These are phyloP conservation scores for Zalaria obscura DNA, from an alignment of 2,329 filamentous ascomycete species.

Conservation along the genomic window DNA sequence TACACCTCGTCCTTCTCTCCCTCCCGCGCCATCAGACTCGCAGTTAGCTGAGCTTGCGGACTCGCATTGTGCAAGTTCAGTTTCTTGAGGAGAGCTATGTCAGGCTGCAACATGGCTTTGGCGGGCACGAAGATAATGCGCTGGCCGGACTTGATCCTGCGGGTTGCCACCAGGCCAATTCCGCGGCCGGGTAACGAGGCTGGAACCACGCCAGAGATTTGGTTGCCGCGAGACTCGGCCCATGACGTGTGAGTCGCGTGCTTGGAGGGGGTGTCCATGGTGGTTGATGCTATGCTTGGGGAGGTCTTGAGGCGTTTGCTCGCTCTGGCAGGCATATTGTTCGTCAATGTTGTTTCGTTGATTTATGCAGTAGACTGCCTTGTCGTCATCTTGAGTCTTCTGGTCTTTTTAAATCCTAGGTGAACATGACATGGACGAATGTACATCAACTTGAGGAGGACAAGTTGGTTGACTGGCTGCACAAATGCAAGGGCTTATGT, in stretches of 20 bases:
- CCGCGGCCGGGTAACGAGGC: conserved; percentile 57
- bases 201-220: conserved; percentile 53
- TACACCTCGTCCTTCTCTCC: conserved; percentile 1
- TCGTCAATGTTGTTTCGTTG: too few species aligned
- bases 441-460: too few species aligned
- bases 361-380: too few species aligned
- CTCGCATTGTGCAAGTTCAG: conserved; percentile 8
- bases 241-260: conserved; percentile 50
- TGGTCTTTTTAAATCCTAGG: too few species aligned
- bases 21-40: conserved; percentile 2
- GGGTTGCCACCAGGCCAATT: conserved; percentile 61
- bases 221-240: conserved; percentile 50
- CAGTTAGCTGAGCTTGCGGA: conserved; percentile 56
- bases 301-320: too few species aligned
- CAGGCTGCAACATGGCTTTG: conserved; percentile 48
- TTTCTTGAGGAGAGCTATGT: conserved; percentile 37
- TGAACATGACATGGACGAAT: too few species aligned
- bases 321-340: too few species aligned
- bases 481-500: too few species aligned
- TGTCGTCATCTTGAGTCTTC: too few species aligned
- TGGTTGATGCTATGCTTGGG: too few species aligned
- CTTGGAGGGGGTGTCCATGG: conserved; percentile 7
- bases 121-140: conserved; percentile 52
- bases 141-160: conserved; percentile 46
- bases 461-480: too few species aligned